Conservation (phyloP, 208 protist genomes). For the Herpetomonas tarakana region DNA sequence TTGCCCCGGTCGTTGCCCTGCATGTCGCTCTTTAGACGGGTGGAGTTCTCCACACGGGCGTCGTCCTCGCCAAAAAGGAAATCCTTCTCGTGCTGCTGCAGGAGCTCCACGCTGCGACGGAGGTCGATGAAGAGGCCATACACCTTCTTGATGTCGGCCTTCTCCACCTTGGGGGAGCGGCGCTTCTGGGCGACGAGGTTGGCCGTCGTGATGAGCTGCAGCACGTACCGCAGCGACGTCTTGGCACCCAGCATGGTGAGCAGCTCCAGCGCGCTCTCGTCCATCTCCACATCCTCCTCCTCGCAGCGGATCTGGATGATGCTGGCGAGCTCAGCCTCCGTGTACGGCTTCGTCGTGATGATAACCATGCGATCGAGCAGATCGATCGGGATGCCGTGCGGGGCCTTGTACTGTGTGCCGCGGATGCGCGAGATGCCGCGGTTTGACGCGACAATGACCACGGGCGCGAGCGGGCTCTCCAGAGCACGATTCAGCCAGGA, state of each 20-base stretch:
- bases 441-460: conserved; percentile 99
- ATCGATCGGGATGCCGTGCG: conserved; percentile 99
- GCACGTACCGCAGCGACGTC: conserved; percentile 99
- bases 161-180: conserved; percentile 91
- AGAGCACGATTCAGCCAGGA: conserved; percentile 99
- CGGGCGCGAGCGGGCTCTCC: conserved; percentile 97
- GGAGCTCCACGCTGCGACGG: conserved; percentile 84
- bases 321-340: conserved; percentile 93
- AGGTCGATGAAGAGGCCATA: conserved; percentile 99
- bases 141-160: conserved; percentile 96
- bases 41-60: conserved; percentile 58
- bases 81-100: conserved; percentile 90
- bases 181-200: conserved; percentile 95
- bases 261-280: conserved; percentile 93
- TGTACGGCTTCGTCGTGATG: conserved; percentile 97
- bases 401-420: conserved; percentile 97
- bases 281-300: conserved; percentile 99
- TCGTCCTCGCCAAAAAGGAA: conserved; percentile 92
- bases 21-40: conserved; percentile 20
- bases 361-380: conserved; percentile 99
- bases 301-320: conserved; percentile 98
- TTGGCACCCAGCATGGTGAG: conserved; percentile 96
- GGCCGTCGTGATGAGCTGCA: conserved; percentile 99
- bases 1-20: conserved; percentile 33
- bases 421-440: conserved; percentile 98